Conservation (phyloP, 805 yeast species). For the Schizosaccharomyces cryophilus region DNA sequence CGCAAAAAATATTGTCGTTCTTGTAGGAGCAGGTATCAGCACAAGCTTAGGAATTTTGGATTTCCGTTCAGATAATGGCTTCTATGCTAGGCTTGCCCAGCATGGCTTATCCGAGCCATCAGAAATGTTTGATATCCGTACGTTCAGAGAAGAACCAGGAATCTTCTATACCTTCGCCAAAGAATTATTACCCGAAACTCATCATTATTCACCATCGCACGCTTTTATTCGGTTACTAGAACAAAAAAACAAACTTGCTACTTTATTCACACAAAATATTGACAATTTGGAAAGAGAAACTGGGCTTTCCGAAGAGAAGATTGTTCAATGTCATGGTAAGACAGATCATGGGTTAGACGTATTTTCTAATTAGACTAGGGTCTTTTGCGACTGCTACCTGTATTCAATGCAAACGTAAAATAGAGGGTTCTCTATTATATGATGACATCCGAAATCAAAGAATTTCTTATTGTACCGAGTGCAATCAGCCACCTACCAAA, state of each 20-base stretch:
- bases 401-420: constrained; percentile 41
- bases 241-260: constrained; percentile 48
- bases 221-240: constrained; percentile 49
- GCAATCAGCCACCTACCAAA: constrained; percentile 16
- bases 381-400: constrained; percentile 64
- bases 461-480: constrained; percentile 37
- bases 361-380: background rate
- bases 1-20: constrained; percentile 38
- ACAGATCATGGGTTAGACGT: background rate
- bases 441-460: constrained; percentile 31
- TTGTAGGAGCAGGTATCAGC: constrained; percentile 86
- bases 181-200: constrained; percentile 53
- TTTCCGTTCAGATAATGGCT: constrained; percentile 70
- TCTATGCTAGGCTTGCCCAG: constrained; percentile 42
- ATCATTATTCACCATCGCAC: constrained; percentile 46
- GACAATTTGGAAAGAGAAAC: constrained; percentile 69
- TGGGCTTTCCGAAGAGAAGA: constrained; percentile 38
- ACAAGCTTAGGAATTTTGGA: constrained; percentile 81
- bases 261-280: constrained; percentile 79
- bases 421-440: constrained; percentile 41
- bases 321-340: constrained; percentile 82
- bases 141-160: constrained; percentile 52
- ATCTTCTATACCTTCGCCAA: constrained; percentile 72
- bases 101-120: constrained; percentile 69
- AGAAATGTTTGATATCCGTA: constrained; percentile 53